These are phyloP conservation scores for Phaeosphaeriaceae sp. DNA, from an alignment of 2,329 filamentous ascomycete species.

Conservation along the genomic window DNA sequence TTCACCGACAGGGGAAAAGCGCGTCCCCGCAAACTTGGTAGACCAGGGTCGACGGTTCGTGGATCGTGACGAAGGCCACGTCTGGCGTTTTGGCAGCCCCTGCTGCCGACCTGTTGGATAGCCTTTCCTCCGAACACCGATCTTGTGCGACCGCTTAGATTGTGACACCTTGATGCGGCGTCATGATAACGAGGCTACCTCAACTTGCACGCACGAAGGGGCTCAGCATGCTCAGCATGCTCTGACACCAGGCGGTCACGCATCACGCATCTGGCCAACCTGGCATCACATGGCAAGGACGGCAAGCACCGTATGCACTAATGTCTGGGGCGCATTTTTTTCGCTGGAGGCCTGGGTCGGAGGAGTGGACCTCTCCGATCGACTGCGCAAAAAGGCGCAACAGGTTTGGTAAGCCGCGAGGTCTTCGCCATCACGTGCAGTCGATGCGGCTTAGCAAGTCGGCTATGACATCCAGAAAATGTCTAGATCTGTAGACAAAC, in stretches of 20 bases:
- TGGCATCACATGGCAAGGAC: neutral
- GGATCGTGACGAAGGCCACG: constrained; percentile 5
- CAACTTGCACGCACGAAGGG: constrained; percentile 4
- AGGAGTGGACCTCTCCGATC: constrained; percentile 30
- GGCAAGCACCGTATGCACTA: constrained; percentile 23
- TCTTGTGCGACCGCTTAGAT: constrained; percentile 2
- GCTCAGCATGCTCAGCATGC: neutral
- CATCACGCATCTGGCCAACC: neutral
- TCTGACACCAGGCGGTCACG: neutral
- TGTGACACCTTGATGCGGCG: neutral
- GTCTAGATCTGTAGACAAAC: constrained; percentile 19
- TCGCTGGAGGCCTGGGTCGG: constrained; percentile 20
- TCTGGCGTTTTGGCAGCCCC: constrained; percentile 5
- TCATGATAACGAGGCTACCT: neutral
- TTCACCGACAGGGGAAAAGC: constrained; percentile 26
- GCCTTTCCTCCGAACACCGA: constrained; percentile 25
- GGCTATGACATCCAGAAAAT: constrained; percentile 29
- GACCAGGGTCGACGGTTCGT: constrained; percentile 10
- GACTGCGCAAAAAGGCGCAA: constrained; percentile 27
- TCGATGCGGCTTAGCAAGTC: constrained; percentile 23
- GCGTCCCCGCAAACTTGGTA: constrained; percentile 17
- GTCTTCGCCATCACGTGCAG: constrained; percentile 27
- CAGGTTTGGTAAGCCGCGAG: constrained; percentile 12
- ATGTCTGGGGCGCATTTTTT: constrained; percentile 13
- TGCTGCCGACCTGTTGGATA: constrained; percentile 5